These are phyloP conservation scores for Kodamaea nitidulidarum DNA, from an alignment of 805 yeast genomes.

Conservation along the genomic window DNA sequence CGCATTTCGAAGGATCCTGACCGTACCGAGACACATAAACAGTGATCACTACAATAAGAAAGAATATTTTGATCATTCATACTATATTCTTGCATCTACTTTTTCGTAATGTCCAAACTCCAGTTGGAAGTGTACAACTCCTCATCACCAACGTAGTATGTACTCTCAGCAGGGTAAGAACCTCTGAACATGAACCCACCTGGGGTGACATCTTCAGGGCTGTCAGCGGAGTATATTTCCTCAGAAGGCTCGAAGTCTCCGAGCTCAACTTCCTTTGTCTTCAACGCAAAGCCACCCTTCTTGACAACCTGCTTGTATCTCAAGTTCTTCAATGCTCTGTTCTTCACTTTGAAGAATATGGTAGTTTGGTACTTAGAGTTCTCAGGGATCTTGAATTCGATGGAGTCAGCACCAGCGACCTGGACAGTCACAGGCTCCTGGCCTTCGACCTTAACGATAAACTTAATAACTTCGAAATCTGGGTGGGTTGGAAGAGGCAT, in stretches of 20 bases:
- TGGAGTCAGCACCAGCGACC: constrained; percentile 21
- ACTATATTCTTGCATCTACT: constrained; percentile 10
- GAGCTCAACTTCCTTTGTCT: constrained; percentile 24
- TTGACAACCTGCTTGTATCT: constrained; percentile 33
- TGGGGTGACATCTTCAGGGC: constrained; percentile 35
- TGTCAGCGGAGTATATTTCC: constrained; percentile 26
- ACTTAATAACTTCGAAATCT: constrained; percentile 31
- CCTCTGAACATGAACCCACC: constrained; percentile 39
- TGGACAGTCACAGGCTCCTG: constrained; percentile 20
- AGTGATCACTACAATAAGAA: neutral
- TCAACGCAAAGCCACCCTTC: constrained; percentile 33
- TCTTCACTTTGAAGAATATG: constrained; percentile 30
- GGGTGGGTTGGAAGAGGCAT: constrained; percentile 18
- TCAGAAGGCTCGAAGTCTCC: constrained; percentile 34
- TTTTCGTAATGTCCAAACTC: constrained; percentile 33
- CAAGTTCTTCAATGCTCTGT: constrained; percentile 26
- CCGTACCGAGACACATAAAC: no score
- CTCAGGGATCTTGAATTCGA: constrained; percentile 34
- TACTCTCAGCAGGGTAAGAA: constrained; percentile 25
- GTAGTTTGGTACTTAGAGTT: constrained; percentile 30
- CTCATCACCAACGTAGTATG: constrained; percentile 32
- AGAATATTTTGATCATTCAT: neutral
- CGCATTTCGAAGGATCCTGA: no score
- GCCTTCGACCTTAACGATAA: constrained; percentile 29
- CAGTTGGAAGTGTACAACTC: constrained; percentile 27